Evolutionary conservation across 2,329 filamentous ascomycete genomes (phyloP), one percentile per base, ranked within the genome.

Genomic region (Talaromyces amestolkiae): DNA sequence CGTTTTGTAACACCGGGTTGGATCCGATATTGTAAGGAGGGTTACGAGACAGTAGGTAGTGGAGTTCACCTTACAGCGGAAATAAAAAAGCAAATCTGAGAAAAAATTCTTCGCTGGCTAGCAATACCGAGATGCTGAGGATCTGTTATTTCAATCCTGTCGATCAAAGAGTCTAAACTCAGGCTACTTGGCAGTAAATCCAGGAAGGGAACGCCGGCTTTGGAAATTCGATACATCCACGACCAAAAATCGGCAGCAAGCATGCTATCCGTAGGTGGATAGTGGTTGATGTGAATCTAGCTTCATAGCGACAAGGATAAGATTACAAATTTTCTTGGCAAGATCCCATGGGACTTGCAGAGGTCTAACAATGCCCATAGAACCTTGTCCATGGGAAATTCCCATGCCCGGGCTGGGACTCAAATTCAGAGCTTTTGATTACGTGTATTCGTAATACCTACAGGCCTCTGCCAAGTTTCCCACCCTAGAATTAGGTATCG

Each of bases 181-280:
- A 35, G 33, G 33, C 33, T 35, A 35, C 2, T 35, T 7, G 33
- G 4, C 33, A 35, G 10, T 8, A 35, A 10, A 35, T 33, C 13
- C 37, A 60, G 22, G 13, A 47, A 60, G 7, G 58, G 39, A 43
- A 60, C 39, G 45, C 47, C 58, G 24, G 24, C 39, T 22, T 60
- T 31, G 19, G 47, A 31, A 49, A 27, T 24, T 22, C 27, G 41
- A 37, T 31, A 51, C 17, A 61, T 24, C 24, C 33, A 61, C 41
- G 58, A 31, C 24, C 58, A 43, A 35, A 61, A 61, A 5, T 61
- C 58, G n/a, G 58, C 58, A 1, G 58, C 58, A 24, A 61, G 43
- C 58, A 61, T 61, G 6, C 24, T 35, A 15, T 61, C 58, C 41
- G 51, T 31, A 61, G 17, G 17, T 22, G 3, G 24, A 11, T 13